phyloP scores from a whole-genome alignment of 371 early-diverging fungal species.

The Saksenaea oblongispora region DNA sequence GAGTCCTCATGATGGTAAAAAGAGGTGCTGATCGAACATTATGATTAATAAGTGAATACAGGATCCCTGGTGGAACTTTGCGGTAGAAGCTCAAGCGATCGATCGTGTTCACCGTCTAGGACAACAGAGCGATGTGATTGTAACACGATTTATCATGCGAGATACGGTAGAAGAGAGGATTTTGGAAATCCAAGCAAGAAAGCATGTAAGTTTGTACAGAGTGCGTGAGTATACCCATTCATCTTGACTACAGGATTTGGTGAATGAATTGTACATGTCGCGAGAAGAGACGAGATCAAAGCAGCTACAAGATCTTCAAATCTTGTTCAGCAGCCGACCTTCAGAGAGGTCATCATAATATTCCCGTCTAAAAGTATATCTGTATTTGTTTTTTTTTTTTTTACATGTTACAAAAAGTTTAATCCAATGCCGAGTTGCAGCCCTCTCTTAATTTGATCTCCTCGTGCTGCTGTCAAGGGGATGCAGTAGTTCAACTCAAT shows the following conservation, averaged over 20 bases:
- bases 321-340: slow-evolving; percentile 31
- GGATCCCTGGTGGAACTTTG: slow-evolving; percentile 89
- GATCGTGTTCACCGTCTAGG: slow-evolving; percentile 89
- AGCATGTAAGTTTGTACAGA: slow-evolving; percentile 35
- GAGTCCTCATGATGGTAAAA: slow-evolving; percentile 68
- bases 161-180: slow-evolving; percentile 70
- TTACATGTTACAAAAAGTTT: slow-evolving; percentile 66
- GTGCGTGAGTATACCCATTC: neutral
- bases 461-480: slow-evolving; percentile 72
- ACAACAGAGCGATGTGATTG: slow-evolving; percentile 62
- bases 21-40: neutral
- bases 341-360: neutral
- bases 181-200: slow-evolving; percentile 59
- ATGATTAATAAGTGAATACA: slow-evolving; percentile 16
- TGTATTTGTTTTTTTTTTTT: neutral
- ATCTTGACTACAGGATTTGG: slow-evolving; percentile 27
- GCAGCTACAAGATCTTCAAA: slow-evolving; percentile 52
- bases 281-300: slow-evolving; percentile 45
- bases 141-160: slow-evolving; percentile 59
- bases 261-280: slow-evolving; percentile 55
- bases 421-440: slow-evolving; percentile 88
- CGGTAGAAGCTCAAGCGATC: slow-evolving; percentile 84
- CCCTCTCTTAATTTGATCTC: slow-evolving; percentile 80
- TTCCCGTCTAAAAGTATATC: neutral
- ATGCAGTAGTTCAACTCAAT: slow-evolving; percentile 90